Base-by-base conservation (phyloP, 805 yeast genomes). In the Candida lessepsii region DNA sequence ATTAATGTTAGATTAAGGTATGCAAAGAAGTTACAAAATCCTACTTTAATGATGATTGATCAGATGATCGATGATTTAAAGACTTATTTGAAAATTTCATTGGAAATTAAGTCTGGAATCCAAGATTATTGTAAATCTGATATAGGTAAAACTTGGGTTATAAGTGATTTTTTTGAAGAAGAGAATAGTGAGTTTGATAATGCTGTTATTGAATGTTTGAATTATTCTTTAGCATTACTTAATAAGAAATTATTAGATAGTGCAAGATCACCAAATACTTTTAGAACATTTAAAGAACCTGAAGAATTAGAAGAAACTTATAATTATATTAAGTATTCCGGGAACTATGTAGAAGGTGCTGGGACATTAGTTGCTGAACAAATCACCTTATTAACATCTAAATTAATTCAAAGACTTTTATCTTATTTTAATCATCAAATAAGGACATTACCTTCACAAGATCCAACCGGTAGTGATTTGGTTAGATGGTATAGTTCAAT, bases 21-120 rank as follows among this genome's bases (percentile, higher is more conserved):
- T 57, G 96, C 97, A 2, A 72, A 76, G 57, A 84, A 83, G 53
- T 63, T 91, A 35, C 78, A 75, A 38, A 85, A 83, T 52, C 96
- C 96, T 1, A 89, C 97, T 0, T 78, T 90, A 80, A 85, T 88
- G 89, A 86, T 88, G 82, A 86, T 93, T 50, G 99, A 93, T 60
- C 96, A 91, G 62, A 83, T 88, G 75, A 76, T 91, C 45, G 89
- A 80, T 33, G 96, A 88, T 57, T 84, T 91, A 57, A 81, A 81
- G 49, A 74, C 81, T 2, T 88, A 87, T 56, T 76, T 91, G 41
- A 74, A 77, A 35, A 67, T 89, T 24, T 90, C 96, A 0, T 71
- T 87, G 13, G 84, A 80, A 48, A 77, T 89, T 37, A 82, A 88
- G 56, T 78, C 76, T 42, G 79, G 87, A 0, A 75, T 83, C 34